Conservation (phyloP, 371 early-diverging fungal genomes). For the Actinomortierella wolfii region DNA sequence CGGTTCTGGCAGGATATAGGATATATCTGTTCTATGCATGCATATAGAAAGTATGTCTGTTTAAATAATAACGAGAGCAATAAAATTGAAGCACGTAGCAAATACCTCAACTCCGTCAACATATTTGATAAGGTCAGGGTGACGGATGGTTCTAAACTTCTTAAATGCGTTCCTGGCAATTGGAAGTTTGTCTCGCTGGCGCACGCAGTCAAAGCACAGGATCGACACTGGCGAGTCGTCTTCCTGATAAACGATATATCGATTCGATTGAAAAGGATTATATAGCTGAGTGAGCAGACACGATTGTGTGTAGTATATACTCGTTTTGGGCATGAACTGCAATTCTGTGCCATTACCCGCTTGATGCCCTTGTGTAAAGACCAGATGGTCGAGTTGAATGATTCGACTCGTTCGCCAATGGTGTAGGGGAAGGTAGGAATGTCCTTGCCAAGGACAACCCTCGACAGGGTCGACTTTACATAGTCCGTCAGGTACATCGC, state of each 20-base stretch:
- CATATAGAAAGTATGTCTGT: no score
- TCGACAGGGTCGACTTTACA: slow-evolving; percentile 72
- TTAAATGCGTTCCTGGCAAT: slow-evolving; percentile 90
- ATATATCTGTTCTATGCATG: no score
- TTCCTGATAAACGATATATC: slow-evolving; percentile 51
- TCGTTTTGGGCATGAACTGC: no score
- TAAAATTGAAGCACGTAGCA: no score
- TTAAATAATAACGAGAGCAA: no score
- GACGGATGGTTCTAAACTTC: slow-evolving; percentile 85
- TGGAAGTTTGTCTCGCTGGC: slow-evolving; percentile 66
- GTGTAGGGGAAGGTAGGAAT: slow-evolving; percentile 76
- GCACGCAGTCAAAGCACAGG: slow-evolving; percentile 82
- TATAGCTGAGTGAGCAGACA: no score
- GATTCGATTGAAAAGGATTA: no score
- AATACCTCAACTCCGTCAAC: slow-evolving; percentile 86
- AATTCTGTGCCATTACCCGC: slow-evolving; percentile 60
- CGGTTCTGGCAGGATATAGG: no score
- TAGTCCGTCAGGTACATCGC: slow-evolving; percentile 41
- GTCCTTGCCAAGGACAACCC: slow-evolving; percentile 71
- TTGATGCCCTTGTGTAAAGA: slow-evolving; percentile 79
- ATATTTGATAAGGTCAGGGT: slow-evolving; percentile 86
- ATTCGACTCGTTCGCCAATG: slow-evolving; percentile 71
- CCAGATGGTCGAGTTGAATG: slow-evolving; percentile 75
- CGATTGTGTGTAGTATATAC: no score
- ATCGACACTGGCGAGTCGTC: slow-evolving; percentile 81